Evolutionary conservation across 441 rosid genomes (phyloP).

Genomic region (Mallotus repandus): DNA sequence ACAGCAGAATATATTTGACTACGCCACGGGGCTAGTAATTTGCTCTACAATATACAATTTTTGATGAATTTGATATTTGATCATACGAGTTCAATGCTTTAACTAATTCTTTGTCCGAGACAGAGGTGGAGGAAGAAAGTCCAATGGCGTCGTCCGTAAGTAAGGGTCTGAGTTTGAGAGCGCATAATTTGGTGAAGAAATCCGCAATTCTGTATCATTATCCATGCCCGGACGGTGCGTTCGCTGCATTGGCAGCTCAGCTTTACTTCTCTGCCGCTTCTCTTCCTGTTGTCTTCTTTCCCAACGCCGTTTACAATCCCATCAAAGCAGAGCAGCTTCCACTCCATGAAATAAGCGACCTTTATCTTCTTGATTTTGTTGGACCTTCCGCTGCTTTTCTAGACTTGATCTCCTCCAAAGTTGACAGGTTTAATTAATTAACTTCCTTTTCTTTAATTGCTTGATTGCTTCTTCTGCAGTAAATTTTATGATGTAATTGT

Average conservation of each 20-base stretch:
- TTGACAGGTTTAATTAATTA: constrained; percentile 24
- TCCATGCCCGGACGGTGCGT: constrained; percentile 76
- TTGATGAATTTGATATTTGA: no score
- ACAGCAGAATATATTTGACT: no score
- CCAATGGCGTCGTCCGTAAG: neutral
- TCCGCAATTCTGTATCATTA: constrained; percentile 65
- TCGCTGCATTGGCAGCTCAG: constrained; percentile 70
- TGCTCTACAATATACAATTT: no score
- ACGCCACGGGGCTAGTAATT: no score
- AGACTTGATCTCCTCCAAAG: constrained; percentile 42
- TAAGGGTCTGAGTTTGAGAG: neutral
- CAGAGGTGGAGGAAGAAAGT: no score
- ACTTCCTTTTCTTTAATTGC: no score
- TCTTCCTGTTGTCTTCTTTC: constrained; percentile 52
- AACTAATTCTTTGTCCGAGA: no score
- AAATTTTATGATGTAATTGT: neutral
- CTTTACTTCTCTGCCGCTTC: constrained; percentile 58
- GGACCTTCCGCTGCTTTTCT: constrained; percentile 59
- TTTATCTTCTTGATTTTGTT: constrained; percentile 67
- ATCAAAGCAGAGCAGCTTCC: constrained; percentile 52
- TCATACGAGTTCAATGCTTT: no score
- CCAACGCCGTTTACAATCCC: constrained; percentile 65
- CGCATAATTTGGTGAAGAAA: constrained; percentile 12
- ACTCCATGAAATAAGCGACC: constrained; percentile 46
- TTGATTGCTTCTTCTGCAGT: no score